These are phyloP conservation scores for Fusarium tjaetaba DNA, from an alignment of 2,329 filamentous ascomycete species.

Conservation along the genomic window DNA sequence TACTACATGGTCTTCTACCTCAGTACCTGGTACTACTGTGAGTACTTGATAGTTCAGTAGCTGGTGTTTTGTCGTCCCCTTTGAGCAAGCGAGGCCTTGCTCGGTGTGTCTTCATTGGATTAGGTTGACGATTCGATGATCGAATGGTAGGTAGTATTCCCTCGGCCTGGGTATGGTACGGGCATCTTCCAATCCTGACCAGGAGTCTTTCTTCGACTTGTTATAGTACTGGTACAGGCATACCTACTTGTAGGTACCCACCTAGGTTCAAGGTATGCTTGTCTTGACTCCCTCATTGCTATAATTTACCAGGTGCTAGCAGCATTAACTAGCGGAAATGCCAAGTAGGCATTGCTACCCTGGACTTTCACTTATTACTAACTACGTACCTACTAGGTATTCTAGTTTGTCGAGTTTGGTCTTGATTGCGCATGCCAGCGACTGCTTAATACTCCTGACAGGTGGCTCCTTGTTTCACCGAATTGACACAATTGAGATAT, in stretches of 20 bases:
- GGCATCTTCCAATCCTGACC: conserved; percentile 19
- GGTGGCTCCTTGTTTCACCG: conserved; percentile 7
- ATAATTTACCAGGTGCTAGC: conserved; percentile 33
- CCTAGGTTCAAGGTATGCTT: conserved; percentile 14
- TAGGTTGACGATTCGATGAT: conserved; percentile 25
- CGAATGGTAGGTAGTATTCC: conserved; percentile 37
- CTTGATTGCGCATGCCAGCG: conserved; percentile 17
- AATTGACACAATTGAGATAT: conserved; percentile 4
- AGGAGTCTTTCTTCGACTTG: conserved; percentile 17
- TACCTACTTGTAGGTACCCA: not conserved
- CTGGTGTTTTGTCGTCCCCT: not conserved
- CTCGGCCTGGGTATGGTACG: conserved; percentile 12
- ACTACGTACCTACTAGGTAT: not conserved
- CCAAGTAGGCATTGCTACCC: conserved; percentile 1
- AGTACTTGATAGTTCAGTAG: not conserved
- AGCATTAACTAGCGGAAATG: conserved; percentile 6
- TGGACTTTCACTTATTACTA: conserved; percentile 1
- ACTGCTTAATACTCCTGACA: conserved; percentile 3
- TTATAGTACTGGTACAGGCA: not conserved
- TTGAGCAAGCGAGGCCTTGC: conserved; percentile 9
- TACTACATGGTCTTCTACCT: conserved; percentile 2
- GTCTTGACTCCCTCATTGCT: conserved; percentile 41
- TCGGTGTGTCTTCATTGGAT: conserved; percentile 9
- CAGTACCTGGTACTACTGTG: not conserved
- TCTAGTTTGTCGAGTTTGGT: not conserved